Percentiles rank a stretch among this genome's conserved stretches.
Evolutionary conservation across 2,329 filamentous ascomycete genomes (phyloP).

Genomic region (Sclerotinia sclerotiorum): DNA sequence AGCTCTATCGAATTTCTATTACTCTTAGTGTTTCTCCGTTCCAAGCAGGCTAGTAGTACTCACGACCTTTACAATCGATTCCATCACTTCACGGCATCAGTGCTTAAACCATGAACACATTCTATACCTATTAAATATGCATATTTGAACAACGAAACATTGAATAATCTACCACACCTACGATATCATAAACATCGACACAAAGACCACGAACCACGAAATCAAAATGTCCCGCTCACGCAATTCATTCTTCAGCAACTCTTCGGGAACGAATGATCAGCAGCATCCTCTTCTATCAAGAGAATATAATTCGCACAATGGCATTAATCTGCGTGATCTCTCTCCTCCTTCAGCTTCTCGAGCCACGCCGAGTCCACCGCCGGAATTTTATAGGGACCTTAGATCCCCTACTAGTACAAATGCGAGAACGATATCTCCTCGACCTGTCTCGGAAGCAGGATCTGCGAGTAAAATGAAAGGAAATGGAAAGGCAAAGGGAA

Average conservation of each 20-base stretch:
- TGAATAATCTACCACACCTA: neutral
- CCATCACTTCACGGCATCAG: neutral
- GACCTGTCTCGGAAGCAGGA: slow-evolving; percentile 1
- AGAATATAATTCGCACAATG: neutral
- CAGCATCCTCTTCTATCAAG: slow-evolving; percentile 14
- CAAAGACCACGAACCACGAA: neutral
- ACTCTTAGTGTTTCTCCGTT: neutral
- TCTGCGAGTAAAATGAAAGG: slow-evolving; percentile 15
- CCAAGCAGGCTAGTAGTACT: neutral
- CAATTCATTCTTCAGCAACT: slow-evolving; percentile 14
- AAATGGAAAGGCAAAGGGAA: slow-evolving; percentile 6
- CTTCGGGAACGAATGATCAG: slow-evolving; percentile 9
- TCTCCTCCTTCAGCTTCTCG: slow-evolving; percentile 13
- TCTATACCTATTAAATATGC: neutral
- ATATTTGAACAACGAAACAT: neutral
- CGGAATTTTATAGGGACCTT: slow-evolving; percentile 19
- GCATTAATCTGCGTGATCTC: slow-evolving; percentile 18
- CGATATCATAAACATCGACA: neutral
- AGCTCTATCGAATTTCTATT: neutral
- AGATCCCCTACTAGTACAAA: slow-evolving; percentile 4
- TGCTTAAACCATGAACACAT: neutral
- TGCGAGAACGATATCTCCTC: slow-evolving; percentile 3
- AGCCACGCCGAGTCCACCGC: slow-evolving; percentile 11
- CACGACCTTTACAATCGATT: neutral
- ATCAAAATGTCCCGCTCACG: slow-evolving; percentile 19